Base-by-base conservation (phyloP, 2,329 filamentous ascomycete genomes). In the Sporothrix sp. region DNA sequence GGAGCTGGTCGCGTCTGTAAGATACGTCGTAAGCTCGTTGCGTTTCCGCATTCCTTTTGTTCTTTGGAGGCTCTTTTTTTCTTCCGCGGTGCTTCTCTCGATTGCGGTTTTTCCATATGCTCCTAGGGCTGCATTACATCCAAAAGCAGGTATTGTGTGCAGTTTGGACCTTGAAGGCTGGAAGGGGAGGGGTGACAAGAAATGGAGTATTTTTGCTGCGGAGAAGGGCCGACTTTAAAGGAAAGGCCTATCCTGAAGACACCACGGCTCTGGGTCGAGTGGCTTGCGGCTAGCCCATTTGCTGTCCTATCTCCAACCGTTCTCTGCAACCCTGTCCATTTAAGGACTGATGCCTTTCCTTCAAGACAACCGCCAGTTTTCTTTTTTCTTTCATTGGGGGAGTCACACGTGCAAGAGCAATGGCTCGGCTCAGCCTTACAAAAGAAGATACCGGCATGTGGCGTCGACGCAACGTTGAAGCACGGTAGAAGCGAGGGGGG, bases 101-200 rank as follows among this genome's bases (percentile, higher is more conserved):
- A 18, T 23, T 16, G 16, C 23, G 11, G 9, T 3, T 44, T 33
- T 14, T 18, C 28, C 28, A 18, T 33, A 27, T 13, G 21, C 4
- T 16, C 13, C 42, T 33, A 33, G 42, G 42, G 42, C 42, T 44
- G 42, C 42, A 44, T 44, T 44, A 28, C 42, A 32, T 39, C 30
- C 6, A 8, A 7, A 32, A 16, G 7, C 37, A 20, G 21, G 14
- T 21, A 27, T 30, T 39, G 16, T 39, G 37, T 39, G 20, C 37
- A 25, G 11, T 9, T 23, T 39, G 8, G 13, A 7, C 3, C n/a
- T n/a, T n/a, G 16, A 3, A 37, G 21, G 35, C 35, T 20, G 4
- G 21, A 14, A 10, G 27, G 39, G 21, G 18, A 28, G 27, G 33
- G 28, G 28, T 18, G 13, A 33, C 27, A 33, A 14, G 23, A 43